phyloP scores from a whole-genome alignment of 805 yeast species.

The Metschnikowia vanudenii region DNA sequence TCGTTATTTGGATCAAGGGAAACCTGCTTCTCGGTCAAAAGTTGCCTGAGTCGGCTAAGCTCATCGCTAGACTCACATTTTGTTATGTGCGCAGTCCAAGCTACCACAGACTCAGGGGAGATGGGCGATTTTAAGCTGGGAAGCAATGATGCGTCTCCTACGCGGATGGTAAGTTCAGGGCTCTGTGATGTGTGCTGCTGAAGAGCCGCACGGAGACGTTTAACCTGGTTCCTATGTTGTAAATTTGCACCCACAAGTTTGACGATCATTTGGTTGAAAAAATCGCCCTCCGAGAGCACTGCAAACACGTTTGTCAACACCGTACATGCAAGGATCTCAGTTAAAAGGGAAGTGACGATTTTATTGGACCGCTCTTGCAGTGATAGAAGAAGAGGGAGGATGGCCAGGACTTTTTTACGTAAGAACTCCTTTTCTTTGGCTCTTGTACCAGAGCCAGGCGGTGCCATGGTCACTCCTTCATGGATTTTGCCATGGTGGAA shows the following conservation, averaged over 20 bases:
- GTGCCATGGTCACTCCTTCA: slow-evolving; percentile 45
- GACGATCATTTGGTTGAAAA: slow-evolving; percentile 66
- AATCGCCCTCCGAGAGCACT: slow-evolving; percentile 69
- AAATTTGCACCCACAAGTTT: slow-evolving; percentile 60
- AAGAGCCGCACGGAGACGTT: slow-evolving; percentile 65
- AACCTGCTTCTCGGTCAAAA: neutral
- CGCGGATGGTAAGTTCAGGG: neutral
- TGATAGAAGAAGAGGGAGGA: slow-evolving; percentile 54
- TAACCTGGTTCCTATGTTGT: slow-evolving; percentile 72
- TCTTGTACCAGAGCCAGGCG: slow-evolving; percentile 27
- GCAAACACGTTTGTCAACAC: slow-evolving; percentile 49
- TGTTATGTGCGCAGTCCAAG: slow-evolving; percentile 7
- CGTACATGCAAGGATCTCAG: slow-evolving; percentile 61
- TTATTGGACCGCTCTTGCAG: slow-evolving; percentile 45
- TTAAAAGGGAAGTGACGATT: slow-evolving; percentile 48
- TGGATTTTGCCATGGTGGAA: slow-evolving; percentile 58
- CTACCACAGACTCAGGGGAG: neutral
- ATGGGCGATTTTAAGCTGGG: slow-evolving; percentile 8
- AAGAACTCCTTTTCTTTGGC: slow-evolving; percentile 51
- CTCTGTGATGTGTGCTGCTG: slow-evolving; percentile 53
- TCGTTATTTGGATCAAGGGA: slow-evolving; percentile 1
- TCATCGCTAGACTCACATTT: slow-evolving; percentile 1
- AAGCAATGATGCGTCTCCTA: neutral
- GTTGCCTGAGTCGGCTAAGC: neutral
- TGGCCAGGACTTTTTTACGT: slow-evolving; percentile 35